Evolutionary conservation across 1,284 basidiomycete species (phyloP).

Genomic region (Polyporus tsugae): DNA sequence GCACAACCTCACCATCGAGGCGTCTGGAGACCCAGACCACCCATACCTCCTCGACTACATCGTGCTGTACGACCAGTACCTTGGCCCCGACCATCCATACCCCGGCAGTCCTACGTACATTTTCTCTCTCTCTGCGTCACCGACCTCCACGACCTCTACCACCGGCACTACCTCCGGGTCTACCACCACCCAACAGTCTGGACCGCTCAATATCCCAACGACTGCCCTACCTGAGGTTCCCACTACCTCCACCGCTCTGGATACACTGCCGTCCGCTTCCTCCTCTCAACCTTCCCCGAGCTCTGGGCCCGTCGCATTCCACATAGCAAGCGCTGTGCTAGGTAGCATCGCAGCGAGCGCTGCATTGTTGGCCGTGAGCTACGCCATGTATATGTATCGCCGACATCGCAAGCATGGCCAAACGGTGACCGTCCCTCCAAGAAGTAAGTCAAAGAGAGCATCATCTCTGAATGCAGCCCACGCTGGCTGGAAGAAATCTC

Average conservation of each 20-base stretch:
- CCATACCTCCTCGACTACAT: constrained; percentile 7
- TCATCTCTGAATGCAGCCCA: neutral
- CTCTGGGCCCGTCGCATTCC: neutral
- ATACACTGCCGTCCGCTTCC: neutral
- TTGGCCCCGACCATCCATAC: neutral
- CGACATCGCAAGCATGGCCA: neutral
- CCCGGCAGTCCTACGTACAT: neutral
- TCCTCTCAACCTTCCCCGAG: neutral
- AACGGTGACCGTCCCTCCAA: neutral
- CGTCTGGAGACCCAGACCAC: neutral
- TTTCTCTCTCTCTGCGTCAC: neutral
- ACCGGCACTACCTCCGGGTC: neutral
- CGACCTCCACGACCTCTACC: neutral
- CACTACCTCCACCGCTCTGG: neutral
- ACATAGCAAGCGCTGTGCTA: neutral
- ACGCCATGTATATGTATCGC: neutral
- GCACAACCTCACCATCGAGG: constrained; percentile 3
- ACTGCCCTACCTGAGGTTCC: neutral
- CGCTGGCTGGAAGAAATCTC: neutral
- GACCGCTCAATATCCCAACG: neutral
- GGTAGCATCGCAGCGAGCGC: neutral
- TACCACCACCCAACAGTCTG: neutral
- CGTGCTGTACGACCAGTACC: neutral
- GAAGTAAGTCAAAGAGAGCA: neutral
- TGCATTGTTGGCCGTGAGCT: neutral